phyloP scores from a whole-genome alignment of 805 yeast genomes.

The Candida gorgasii region DNA sequence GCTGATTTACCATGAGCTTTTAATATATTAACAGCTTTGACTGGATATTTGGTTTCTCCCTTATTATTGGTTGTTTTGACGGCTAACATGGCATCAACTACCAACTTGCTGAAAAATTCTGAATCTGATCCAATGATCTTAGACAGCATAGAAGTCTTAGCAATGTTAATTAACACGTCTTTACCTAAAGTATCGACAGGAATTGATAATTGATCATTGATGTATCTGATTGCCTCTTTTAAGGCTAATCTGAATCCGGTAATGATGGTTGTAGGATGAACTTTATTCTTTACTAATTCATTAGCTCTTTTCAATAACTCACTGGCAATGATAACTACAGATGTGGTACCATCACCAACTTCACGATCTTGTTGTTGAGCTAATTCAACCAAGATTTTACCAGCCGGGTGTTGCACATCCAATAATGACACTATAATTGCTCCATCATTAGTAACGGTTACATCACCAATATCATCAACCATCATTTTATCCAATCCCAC shows the following conservation, averaged over 20 bases:
- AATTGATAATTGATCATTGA: slow-evolving; percentile 79
- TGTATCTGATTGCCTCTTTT: slow-evolving; percentile 85
- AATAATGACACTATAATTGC: slow-evolving; percentile 89
- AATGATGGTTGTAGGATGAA: slow-evolving; percentile 97
- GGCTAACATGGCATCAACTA: slow-evolving; percentile 92
- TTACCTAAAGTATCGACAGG: slow-evolving; percentile 79
- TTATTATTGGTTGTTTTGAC: slow-evolving; percentile 87
- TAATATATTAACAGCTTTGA: slow-evolving; percentile 92
- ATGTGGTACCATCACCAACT: slow-evolving; percentile 98
- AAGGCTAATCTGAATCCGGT: slow-evolving; percentile 94
- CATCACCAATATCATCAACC: slow-evolving; percentile 98
- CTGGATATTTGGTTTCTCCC: slow-evolving; percentile 91
- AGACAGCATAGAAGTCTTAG: slow-evolving; percentile 95
- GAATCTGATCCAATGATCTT: slow-evolving; percentile 94
- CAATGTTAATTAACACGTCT: slow-evolving; percentile 84
- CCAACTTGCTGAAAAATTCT: slow-evolving; percentile 85
- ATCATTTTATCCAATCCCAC: slow-evolving; percentile 98
- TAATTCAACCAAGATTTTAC: slow-evolving; percentile 91
- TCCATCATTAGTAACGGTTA: slow-evolving; percentile 97
- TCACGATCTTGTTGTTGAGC: slow-evolving; percentile 99
- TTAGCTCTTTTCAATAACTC: slow-evolving; percentile 91
- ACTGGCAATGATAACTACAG: slow-evolving; percentile 94
- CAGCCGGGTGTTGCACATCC: slow-evolving; percentile 99
- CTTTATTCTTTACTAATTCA: slow-evolving; percentile 87
- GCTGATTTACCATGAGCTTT: slow-evolving; percentile 97